These are phyloP conservation scores for Magnusiomyces paraingens DNA, from an alignment of 1,139 yeast species.

Conservation along the genomic window DNA sequence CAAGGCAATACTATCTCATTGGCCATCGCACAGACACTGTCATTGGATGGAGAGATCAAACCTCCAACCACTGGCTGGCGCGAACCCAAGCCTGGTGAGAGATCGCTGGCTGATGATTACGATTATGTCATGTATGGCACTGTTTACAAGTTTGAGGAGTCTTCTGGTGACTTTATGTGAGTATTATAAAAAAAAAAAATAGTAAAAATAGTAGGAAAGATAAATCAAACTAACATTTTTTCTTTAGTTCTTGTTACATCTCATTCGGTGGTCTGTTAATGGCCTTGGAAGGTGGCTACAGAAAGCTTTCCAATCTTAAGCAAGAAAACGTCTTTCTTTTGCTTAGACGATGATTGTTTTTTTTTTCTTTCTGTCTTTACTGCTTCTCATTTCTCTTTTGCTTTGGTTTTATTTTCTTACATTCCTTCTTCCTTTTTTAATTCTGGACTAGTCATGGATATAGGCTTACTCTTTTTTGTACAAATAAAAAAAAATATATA, in stretches of 20 bases:
- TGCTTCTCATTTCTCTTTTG: too few species aligned
- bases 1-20: slow-evolving; percentile 78
- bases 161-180: slow-evolving; percentile 50
- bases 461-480: neutral
- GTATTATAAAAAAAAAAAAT: slow-evolving; percentile 13
- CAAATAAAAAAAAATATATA: neutral
- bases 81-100: slow-evolving; percentile 70
- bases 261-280: slow-evolving; percentile 93
- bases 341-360: slow-evolving; percentile 52
- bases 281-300: slow-evolving; percentile 92
- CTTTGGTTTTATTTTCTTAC: too few species aligned
- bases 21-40: slow-evolving; percentile 72
- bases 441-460: neutral
- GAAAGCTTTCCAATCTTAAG: slow-evolving; percentile 79
- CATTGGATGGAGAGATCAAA: slow-evolving; percentile 51
- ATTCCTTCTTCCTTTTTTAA: neutral
- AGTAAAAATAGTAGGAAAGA: too few species aligned
- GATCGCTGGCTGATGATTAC: slow-evolving; percentile 89
- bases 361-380: neutral
- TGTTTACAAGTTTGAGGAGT: slow-evolving; percentile 93
- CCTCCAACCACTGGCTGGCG: slow-evolving; percentile 76
- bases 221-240: neutral
- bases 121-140: slow-evolving; percentile 99
- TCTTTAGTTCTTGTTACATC: slow-evolving; percentile 69
- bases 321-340: slow-evolving; percentile 91